Conservation (phyloP, 352 stramenopile genomes). For the Phytophthora melonis region DNA sequence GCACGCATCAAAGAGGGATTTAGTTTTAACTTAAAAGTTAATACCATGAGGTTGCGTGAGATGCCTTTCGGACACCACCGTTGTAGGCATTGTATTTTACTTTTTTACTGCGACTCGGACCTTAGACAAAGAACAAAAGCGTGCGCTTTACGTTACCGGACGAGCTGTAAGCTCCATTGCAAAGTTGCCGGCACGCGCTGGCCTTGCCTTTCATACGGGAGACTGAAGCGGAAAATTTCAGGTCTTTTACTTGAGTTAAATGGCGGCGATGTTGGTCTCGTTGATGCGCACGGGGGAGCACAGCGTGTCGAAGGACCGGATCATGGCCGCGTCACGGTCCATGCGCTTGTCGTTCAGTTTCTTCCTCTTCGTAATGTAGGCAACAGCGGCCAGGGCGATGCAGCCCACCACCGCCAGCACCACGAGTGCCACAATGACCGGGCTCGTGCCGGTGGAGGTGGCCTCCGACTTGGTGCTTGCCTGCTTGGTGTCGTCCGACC, state of each 20-base stretch:
- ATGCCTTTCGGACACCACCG: too few relatives aligned
- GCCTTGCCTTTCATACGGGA: neutral
- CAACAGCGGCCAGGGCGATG: conserved; percentile 35
- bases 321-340: conserved; percentile 33
- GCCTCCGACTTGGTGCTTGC: conserved; percentile 28
- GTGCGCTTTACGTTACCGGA: conserved; percentile 13
- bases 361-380: conserved; percentile 39
- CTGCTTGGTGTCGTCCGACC: conserved; percentile 27
- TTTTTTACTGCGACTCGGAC: neutral
- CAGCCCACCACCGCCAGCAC: conserved; percentile 33
- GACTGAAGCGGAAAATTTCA: neutral
- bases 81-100: neutral
- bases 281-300: conserved; percentile 39
- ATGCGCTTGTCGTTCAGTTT: conserved; percentile 40
- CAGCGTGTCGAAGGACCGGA: conserved; percentile 39
- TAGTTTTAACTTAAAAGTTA: too few relatives aligned
- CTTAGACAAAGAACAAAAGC: neutral
- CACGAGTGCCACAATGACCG: conserved; percentile 33
- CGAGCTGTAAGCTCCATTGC: conserved; percentile 2
- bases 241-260: conserved; percentile 16
- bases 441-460: conserved; percentile 25
- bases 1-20: too few relatives aligned
- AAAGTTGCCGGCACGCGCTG: neutral
- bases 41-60: too few relatives aligned
- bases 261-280: conserved; percentile 41